Percentiles rank a stretch among this genome's conserved stretches.
phyloP scores from a whole-genome alignment of 768 basidiomycete species.

The Pleurotus salmoneostramineus region DNA sequence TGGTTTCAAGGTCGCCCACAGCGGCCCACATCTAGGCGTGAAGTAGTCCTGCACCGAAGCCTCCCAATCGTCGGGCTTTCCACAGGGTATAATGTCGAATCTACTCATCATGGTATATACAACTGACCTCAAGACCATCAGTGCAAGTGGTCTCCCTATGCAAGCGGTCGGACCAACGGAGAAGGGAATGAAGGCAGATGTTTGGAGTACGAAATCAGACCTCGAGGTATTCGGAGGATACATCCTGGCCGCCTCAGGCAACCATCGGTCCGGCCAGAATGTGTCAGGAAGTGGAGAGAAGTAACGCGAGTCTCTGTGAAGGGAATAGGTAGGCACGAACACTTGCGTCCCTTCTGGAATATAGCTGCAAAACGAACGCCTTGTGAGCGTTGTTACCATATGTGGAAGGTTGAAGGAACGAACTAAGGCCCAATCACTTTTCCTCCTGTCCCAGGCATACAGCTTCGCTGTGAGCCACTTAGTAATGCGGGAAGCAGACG shows the following conservation, averaged over 20 bases:
- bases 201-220: conserved; percentile 20
- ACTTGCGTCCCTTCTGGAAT: conserved; percentile 41
- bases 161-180: conserved; percentile 38
- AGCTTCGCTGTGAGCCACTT: conserved; percentile 40
- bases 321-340: conserved; percentile 36
- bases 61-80: conserved; percentile 22
- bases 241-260: conserved; percentile 16
- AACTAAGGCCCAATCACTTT: conserved; percentile 36
- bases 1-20: background rate
- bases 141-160: conserved; percentile 38
- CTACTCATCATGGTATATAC: conserved; percentile 29
- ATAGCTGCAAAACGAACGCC: conserved; percentile 23
- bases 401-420: conserved; percentile 10
- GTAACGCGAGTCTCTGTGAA: conserved; percentile 43
- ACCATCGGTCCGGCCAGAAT: conserved; percentile 41
- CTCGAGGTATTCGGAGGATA: conserved; percentile 22
- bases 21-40: conserved; percentile 1
- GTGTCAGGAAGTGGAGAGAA: conserved; percentile 40
- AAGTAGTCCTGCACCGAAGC: conserved; percentile 26
- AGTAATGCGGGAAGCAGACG: conserved; percentile 47
- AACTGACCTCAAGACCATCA: conserved; percentile 35
- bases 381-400: background rate
- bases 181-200: conserved; percentile 37
- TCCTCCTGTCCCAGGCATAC: conserved; percentile 29
- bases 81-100: conserved; percentile 27